Evolutionary conservation across 192 early-diverging fungal genomes (phyloP).

Genomic region (Irineochytrium annulatum): DNA sequence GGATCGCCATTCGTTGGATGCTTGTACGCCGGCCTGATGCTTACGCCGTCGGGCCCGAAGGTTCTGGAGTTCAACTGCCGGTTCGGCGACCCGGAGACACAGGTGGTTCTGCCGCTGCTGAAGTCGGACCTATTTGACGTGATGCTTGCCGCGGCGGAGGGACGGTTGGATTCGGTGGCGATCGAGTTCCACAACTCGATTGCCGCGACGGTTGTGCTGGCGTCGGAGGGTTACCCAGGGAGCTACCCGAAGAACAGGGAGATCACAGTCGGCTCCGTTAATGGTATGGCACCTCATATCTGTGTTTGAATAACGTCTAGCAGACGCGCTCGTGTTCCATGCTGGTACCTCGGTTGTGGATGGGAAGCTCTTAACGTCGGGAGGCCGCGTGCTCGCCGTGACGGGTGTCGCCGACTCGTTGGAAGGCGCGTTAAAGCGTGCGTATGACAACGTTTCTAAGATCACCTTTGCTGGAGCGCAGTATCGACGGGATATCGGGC

Average conservation of each 20-base stretch:
- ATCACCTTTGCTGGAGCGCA: constrained; percentile 81
- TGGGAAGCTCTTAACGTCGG: constrained; percentile 72
- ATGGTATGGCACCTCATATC: constrained; percentile 34
- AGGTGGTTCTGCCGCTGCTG: constrained; percentile 88
- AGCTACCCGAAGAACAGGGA: constrained; percentile 74
- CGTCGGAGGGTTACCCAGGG: constrained; percentile 91
- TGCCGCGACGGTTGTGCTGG: constrained; percentile 90
- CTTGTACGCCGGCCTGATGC: constrained; percentile 95
- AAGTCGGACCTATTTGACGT: constrained; percentile 86
- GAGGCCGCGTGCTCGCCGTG: constrained; percentile 93
- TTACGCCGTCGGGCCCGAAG: constrained; percentile 85
- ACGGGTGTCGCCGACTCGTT: constrained; percentile 76
- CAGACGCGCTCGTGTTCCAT: constrained; percentile 77
- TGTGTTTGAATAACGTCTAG: constrained; percentile 1
- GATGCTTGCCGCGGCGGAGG: constrained; percentile 80
- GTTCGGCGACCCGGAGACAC: constrained; percentile 98
- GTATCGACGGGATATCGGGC: constrained; percentile 91
- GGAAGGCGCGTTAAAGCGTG: constrained; percentile 71
- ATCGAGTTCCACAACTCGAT: constrained; percentile 67
- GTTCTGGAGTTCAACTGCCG: constrained; percentile 98
- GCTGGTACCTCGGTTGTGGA: constrained; percentile 72
- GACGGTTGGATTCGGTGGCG: constrained; percentile 82
- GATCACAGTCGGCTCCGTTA: constrained; percentile 59
- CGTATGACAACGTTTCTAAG: constrained; percentile 61
- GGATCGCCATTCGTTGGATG: constrained; percentile 94